Base-by-base conservation (phyloP, 768 basidiomycete species). In the Leccinellum luteum region DNA sequence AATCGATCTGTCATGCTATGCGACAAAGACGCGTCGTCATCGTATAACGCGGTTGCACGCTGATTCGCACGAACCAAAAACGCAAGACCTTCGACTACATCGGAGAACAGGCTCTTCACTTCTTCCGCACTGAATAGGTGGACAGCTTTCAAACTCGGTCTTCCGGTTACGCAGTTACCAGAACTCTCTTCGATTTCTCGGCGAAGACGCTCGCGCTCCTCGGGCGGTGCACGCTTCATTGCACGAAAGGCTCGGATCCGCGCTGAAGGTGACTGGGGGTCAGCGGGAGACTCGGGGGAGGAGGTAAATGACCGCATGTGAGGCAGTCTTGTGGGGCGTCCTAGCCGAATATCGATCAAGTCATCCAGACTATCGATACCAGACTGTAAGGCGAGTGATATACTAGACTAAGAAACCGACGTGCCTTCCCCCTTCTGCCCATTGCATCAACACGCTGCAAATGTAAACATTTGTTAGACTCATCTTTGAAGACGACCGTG, bases 101-200 rank as follows among this genome's bases (percentile, higher is more conserved):
- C 95, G 3, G 79, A 78, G 64, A 97, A 94, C 52, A 97, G 70
- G 56, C 85, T 85, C 59, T 80, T 79, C 10, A 93, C 83, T 74
- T 98, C 95, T 54, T 92, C 88, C 12, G 89, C 84, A 67, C 92
- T 90, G 23, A 97, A 71, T 21, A 96, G 65, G 73, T 97, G 90
- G 4, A 97, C 86, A 6, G 92, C 86, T 52, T 81, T 89, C 85
- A 85, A 83, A 19, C 77, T 73, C 28, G 67, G 8, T 51, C 63
- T 63, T 27, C 64, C 63, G 48, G 63, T 23, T 49, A 66, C 62
- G 71, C 65, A 68, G 62, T 57, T 38, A 38, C 58, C 51, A 4
- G 50, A 55, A 10, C 55, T 67, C 31, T 74, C 73, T 43, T 75
- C 76, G 73, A 84, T 76, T 64, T 84, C 81, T 27, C 75, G 70